These are phyloP conservation scores for Cornus suecica DNA, from an alignment of 148 eudicot genomes.

Conservation along the genomic window DNA sequence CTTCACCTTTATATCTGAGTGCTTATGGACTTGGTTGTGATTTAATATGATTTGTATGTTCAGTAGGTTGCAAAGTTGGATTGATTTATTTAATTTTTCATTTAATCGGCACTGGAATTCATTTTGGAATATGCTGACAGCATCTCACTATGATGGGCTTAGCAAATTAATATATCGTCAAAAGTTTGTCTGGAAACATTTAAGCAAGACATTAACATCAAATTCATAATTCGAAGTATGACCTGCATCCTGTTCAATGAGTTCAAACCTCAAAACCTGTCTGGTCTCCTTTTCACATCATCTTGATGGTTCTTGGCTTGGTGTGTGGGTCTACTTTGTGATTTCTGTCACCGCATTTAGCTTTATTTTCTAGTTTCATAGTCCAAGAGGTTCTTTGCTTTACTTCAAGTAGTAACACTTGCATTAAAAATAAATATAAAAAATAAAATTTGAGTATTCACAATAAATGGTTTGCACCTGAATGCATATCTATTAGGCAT, in stretches of 20 bases:
- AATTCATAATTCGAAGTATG: not conserved
- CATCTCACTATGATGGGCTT: not conserved
- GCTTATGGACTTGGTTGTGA: not conserved
- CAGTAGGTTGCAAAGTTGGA: not conserved
- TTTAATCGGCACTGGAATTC: not conserved
- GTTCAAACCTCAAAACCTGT: not conserved
- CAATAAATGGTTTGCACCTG: not conserved
- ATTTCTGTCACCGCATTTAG: not conserved
- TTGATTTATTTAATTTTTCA: not conserved
- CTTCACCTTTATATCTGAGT: not conserved
- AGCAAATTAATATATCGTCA: not conserved
- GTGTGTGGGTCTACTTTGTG: not conserved
- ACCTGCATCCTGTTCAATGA: not conserved
- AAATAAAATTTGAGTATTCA: not conserved
- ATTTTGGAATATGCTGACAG: not conserved
- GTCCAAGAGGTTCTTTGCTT: not conserved
- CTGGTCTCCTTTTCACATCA: not conserved
- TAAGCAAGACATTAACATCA: not conserved
- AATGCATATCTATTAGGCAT: not conserved
- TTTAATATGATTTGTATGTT: not conserved
- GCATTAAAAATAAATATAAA: no score
- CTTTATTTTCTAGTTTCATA: slow-evolving; percentile 7
- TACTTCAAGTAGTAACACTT: not conserved
- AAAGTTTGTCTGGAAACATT: not conserved
- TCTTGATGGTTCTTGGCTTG: not conserved